A percentile compares a stretch with the other conserved stretches of the same genome.
Evolutionary conservation across 139 green algal species (phyloP).

Genomic region (Protoeuglena noctilucae): DNA sequence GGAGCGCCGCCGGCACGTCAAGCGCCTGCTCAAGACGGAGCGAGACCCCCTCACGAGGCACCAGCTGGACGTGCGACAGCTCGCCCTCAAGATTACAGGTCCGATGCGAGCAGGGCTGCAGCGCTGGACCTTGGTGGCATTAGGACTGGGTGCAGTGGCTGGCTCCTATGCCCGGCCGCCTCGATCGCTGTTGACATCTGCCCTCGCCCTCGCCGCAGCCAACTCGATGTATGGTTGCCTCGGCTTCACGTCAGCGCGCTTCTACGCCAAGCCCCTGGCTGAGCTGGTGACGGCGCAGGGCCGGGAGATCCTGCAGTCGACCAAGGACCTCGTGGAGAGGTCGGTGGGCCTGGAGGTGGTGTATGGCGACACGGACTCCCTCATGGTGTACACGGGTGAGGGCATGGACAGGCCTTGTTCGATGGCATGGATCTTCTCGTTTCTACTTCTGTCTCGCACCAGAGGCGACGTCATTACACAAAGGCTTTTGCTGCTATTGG

Average conservation of each 20-base stretch:
- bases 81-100: conserved; percentile 93
- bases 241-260: conserved; percentile 76
- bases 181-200: too few relatives aligned
- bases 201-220: too few relatives aligned
- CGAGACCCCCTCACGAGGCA: conserved; percentile 36
- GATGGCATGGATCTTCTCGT: too few relatives aligned
- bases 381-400: conserved; percentile 83
- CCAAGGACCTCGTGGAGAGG: conserved; percentile 79
- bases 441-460: too few relatives aligned
- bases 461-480: conserved; percentile 44
- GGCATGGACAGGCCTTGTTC: too few relatives aligned
- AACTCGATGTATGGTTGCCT: conserved; percentile 80
- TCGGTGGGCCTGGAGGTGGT: conserved; percentile 64
- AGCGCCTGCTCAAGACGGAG: conserved; percentile 63
- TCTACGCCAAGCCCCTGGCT: conserved; percentile 82
- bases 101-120: conserved; percentile 61
- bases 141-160: not conserved
- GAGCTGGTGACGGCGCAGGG: conserved; percentile 88
- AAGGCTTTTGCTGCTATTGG: too few relatives aligned
- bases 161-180: too few relatives aligned
- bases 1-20: conserved; percentile 52
- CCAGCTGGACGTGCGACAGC: conserved; percentile 69
- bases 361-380: conserved; percentile 95
- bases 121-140: not conserved
- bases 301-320: conserved; percentile 80